Evolutionary conservation across 2,329 filamentous ascomycete genomes (phyloP).

Genomic region (Fusarium mangiferae): DNA sequence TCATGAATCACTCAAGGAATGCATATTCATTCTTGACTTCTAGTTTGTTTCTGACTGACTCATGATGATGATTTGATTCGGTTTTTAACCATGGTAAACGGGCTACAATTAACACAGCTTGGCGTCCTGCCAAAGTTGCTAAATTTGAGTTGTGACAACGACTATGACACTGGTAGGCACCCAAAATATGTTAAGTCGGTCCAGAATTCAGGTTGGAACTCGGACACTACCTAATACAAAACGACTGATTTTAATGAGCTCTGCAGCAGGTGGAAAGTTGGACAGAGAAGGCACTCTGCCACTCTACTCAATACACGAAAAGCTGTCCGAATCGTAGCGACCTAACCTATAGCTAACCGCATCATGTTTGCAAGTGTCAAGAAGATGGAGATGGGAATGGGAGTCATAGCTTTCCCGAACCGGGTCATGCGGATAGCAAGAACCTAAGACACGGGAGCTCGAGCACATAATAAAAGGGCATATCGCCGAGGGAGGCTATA

Average conservation of each 20-base stretch:
- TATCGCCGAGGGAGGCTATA: background rate
- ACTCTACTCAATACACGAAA: background rate
- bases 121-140: background rate
- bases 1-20: background rate
- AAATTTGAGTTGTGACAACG: background rate
- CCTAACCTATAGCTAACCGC: slow-evolving; percentile 3
- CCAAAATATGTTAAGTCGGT: too few relatives aligned
- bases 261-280: background rate
- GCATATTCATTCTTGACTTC: background rate
- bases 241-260: background rate
- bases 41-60: background rate
- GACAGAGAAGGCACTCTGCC: background rate
- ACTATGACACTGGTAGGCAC: background rate
- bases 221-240: background rate
- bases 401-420: background rate
- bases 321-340: background rate
- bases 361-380: background rate
- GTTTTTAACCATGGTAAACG: background rate
- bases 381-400: background rate
- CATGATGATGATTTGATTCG: background rate
- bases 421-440: background rate
- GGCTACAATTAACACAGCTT: background rate
- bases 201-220: background rate
- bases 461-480: slow-evolving; percentile 1
- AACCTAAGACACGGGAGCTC: background rate